phyloP scores from a whole-genome alignment of 2,329 filamentous ascomycete species.

The Verticillium longisporum region DNA sequence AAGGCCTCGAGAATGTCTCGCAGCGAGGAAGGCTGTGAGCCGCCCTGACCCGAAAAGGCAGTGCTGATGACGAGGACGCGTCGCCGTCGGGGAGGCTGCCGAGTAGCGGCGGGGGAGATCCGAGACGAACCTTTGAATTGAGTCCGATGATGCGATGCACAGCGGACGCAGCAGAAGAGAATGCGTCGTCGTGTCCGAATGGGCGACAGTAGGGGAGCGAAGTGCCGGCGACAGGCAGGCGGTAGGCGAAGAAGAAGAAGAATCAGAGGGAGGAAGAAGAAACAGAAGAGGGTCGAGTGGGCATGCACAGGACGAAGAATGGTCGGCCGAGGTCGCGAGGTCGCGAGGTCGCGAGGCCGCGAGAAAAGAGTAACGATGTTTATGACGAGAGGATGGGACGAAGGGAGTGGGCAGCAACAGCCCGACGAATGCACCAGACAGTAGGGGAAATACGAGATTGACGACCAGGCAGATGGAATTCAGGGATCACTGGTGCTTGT shows the following conservation, averaged over 20 bases:
- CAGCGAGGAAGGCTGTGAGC: background rate
- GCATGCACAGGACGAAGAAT: background rate
- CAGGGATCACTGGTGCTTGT: background rate
- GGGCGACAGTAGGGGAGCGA: background rate
- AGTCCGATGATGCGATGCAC: background rate
- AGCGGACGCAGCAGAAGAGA: background rate
- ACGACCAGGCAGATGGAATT: background rate
- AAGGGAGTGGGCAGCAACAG: background rate
- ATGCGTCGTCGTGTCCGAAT: background rate
- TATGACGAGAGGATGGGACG: background rate
- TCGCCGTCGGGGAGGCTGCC: background rate
- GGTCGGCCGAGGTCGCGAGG: background rate
- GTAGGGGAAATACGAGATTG: background rate
- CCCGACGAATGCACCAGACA: background rate
- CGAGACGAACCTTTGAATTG: background rate
- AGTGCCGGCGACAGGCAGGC: background rate
- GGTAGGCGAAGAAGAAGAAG: background rate
- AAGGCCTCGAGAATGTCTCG: background rate
- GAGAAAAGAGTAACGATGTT: background rate
- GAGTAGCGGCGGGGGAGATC: background rate
- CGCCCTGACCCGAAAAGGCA: background rate
- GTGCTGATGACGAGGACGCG: background rate
- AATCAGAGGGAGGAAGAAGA: background rate
- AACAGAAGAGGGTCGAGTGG: background rate
- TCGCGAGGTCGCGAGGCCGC: background rate